phyloP scores from a whole-genome alignment of 345 rosid genomes.

The Dovyalis caffra region DNA sequence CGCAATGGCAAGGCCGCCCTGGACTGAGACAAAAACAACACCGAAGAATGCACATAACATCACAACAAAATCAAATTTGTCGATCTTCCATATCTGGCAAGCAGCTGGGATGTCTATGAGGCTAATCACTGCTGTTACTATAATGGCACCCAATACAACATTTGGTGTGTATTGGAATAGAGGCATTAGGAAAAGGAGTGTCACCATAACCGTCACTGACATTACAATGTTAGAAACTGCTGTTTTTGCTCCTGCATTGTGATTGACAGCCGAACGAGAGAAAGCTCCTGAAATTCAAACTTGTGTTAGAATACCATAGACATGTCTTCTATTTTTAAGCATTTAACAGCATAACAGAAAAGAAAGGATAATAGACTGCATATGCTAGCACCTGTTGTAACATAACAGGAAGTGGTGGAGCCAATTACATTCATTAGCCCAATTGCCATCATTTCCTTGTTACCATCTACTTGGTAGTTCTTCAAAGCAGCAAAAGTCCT shows the following conservation, averaged over 20 bases:
- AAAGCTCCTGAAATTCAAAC: conserved; percentile 59
- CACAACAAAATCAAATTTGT: conserved; percentile 86
- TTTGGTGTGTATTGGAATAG: conserved; percentile 94
- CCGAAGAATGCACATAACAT: conserved; percentile 81
- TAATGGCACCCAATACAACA: conserved; percentile 85
- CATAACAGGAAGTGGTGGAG: conserved; percentile 90
- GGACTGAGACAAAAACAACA: conserved; percentile 78
- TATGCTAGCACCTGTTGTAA: conserved; percentile 54
- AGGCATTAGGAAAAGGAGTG: conserved; percentile 91
- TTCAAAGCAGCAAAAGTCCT: conserved; percentile 90
- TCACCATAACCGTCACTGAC: conserved; percentile 92
- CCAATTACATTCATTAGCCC: conserved; percentile 95
- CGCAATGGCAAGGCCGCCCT: conserved; percentile 81
- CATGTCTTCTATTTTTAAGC: not conserved
- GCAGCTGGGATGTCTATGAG: conserved; percentile 92
- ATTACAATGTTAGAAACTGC: conserved; percentile 88
- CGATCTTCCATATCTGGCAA: conserved; percentile 70
- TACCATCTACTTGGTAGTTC: conserved; percentile 88
- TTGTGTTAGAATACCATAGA: not conserved
- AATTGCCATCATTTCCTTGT: conserved; percentile 98
- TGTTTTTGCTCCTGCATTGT: conserved; percentile 91
- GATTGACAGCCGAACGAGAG: conserved; percentile 93
- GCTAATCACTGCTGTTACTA: conserved; percentile 85
- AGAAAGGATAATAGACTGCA: not conserved
- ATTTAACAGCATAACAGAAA: not conserved